phyloP scores from a whole-genome alignment of 257 asterid genomes.

The Scutellaria baicalensis region DNA sequence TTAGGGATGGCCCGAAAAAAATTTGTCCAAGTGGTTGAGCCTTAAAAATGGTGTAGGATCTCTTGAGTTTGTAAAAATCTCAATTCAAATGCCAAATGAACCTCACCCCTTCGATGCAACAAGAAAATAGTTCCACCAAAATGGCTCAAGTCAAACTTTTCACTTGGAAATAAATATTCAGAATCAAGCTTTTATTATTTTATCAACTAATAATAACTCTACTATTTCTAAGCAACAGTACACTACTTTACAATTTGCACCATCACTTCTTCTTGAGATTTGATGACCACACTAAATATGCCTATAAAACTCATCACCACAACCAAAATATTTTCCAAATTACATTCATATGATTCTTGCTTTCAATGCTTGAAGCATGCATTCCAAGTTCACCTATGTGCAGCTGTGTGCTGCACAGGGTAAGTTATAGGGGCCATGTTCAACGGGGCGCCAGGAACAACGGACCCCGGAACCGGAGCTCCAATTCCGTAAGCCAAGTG shows the following conservation, averaged over 20 bases:
- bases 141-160: background rate
- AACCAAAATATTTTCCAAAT: background rate
- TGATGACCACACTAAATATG: background rate
- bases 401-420: conserved; percentile 23
- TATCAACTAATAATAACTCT: background rate
- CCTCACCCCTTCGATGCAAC: background rate
- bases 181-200: background rate
- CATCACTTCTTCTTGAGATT: background rate
- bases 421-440: conserved; percentile 24
- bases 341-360: background rate
- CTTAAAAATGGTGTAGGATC: too few species aligned
- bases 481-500: conserved; percentile 53
- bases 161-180: background rate
- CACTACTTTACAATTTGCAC: conserved; percentile 12
- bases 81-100: too few species aligned
- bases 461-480: conserved; percentile 38
- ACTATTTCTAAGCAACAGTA: background rate
- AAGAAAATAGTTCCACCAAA: background rate
- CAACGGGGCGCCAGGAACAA: conserved; percentile 46
- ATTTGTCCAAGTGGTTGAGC: too few species aligned
- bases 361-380: background rate
- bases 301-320: background rate
- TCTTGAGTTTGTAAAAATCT: too few species aligned
- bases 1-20: too few species aligned
- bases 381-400: background rate